These are phyloP conservation scores for Pythium sp. DNA, from an alignment of 352 stramenopile species.

Conservation along the genomic window DNA sequence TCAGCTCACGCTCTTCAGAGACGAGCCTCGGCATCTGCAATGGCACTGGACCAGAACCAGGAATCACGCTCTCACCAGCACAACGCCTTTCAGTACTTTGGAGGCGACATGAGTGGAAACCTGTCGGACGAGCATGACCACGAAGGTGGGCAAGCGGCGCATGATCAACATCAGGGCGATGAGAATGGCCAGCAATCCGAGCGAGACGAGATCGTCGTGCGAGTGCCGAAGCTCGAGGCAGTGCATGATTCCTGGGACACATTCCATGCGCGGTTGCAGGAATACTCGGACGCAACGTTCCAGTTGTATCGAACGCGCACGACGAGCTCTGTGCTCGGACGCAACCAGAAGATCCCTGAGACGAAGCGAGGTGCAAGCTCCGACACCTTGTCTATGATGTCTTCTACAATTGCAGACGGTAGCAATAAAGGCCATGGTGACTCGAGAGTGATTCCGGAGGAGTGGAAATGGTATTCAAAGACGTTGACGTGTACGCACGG, in stretches of 20 bases:
- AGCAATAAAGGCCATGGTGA: background rate
- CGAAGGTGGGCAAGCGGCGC: background rate
- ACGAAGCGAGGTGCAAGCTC: constrained; percentile 25
- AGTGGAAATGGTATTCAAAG: constrained; percentile 82
- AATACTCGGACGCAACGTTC: constrained; percentile 65
- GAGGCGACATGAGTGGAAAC: background rate
- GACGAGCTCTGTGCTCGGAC: constrained; percentile 61
- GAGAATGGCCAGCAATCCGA: background rate
- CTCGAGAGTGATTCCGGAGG: constrained; percentile 49
- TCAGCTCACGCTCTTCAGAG: background rate
- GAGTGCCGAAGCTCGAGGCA: constrained; percentile 48
- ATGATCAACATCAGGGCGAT: background rate
- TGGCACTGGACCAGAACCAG: background rate
- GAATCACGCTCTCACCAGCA: background rate
- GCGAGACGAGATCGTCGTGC: constrained; percentile 47
- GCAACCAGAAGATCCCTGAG: constrained; percentile 69
- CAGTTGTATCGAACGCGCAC: constrained; percentile 76
- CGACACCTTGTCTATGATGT: background rate
- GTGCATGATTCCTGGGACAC: constrained; percentile 67
- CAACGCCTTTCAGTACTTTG: background rate
- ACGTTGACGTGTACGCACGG: constrained; percentile 77
- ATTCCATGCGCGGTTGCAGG: constrained; percentile 55
- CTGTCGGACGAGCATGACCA: background rate
- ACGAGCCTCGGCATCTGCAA: background rate
- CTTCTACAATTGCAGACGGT: background rate